Base-by-base conservation (phyloP, 768 basidiomycete genomes). In the Lentinula boryana region DNA sequence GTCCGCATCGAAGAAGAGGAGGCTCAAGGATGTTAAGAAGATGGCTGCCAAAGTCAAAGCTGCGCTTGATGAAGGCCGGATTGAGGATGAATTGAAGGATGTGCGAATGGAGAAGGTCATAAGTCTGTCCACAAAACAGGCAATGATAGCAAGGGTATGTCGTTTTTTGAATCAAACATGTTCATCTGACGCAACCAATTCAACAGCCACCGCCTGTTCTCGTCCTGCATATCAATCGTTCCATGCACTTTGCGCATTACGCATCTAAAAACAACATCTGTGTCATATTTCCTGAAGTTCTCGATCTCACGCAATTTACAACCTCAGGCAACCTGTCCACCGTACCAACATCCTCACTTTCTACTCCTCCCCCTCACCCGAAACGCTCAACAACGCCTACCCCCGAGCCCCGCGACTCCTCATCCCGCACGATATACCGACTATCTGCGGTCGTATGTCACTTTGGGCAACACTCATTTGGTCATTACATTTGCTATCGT, bases 401-500 rank as follows among this genome's bases (percentile, higher is more conserved):
- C 0, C 83, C 83, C 7, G 77, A 80, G 27, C 80, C 77, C 33
- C 81, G 81, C 31, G 67, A 72, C 1, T 63, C 62, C 8, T 62
- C 71, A 4, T 78, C 81, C n/a, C 77, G 85, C 49, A 87, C 85
- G n/a, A 76, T 95, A 38, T 98, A 98, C 72, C 84, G 94, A 50
- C 82, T 98, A 38, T 74, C 86, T 2, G 87, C 92, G 9, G 86
- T 91, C 33, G 94, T 98, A 15, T 93, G 93, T 66, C 96, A 98
- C 72, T 96, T 87, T 69, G 96, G 96, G 13, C 85, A 87, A 58
- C 95, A 97, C 68, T 88, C 88, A 4, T 95, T 91, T 69, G 96
- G 96, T 5, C 96, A 99, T 70, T 99, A 96, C 70, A 84, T 98
- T 64, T 93, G 91, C 65, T 96, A 87, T 70, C 82, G 97, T 15